Evolutionary conservation across 1,284 basidiomycete species (phyloP).

Genomic region (Cutaneotrichosporon sp.): DNA sequence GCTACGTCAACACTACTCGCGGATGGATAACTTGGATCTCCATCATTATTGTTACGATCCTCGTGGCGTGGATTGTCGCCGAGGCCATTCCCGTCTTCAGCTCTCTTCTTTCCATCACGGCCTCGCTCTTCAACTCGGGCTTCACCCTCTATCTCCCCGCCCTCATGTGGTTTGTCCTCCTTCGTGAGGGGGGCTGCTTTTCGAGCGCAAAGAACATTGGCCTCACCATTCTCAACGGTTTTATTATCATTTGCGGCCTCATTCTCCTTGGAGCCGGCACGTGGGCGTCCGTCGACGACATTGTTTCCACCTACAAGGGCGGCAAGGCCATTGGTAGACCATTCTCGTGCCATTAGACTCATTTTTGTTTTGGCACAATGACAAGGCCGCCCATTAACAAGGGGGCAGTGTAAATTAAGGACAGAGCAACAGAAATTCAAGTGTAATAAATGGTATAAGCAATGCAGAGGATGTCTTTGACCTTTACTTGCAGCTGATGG

Average conservation of each 20-base stretch:
- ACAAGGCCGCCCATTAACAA: no score
- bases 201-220: slow-evolving; percentile 16
- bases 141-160: slow-evolving; percentile 24
- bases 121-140: slow-evolving; percentile 28
- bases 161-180: slow-evolving; percentile 27
- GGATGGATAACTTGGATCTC: slow-evolving; percentile 58
- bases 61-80: slow-evolving; percentile 22
- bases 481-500: no score
- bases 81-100: slow-evolving; percentile 45
- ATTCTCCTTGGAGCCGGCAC: slow-evolving; percentile 20
- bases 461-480: no score
- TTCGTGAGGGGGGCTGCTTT: slow-evolving; percentile 22
- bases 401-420: no score
- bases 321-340: slow-evolving; percentile 16
- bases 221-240: slow-evolving; percentile 18
- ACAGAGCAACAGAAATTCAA: no score
- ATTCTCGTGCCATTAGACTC: slow-evolving; percentile 20
- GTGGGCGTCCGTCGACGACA: slow-evolving; percentile 19
- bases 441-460: no score
- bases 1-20: slow-evolving; percentile 38
- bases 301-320: slow-evolving; percentile 12
- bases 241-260: slow-evolving; percentile 19
- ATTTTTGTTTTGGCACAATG: no score
- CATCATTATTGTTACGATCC: slow-evolving; percentile 2
- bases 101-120: slow-evolving; percentile 38